Evolutionary conservation across 192 early-diverging fungal genomes (phyloP).

Genomic region (Coemansia guatemalensis): DNA sequence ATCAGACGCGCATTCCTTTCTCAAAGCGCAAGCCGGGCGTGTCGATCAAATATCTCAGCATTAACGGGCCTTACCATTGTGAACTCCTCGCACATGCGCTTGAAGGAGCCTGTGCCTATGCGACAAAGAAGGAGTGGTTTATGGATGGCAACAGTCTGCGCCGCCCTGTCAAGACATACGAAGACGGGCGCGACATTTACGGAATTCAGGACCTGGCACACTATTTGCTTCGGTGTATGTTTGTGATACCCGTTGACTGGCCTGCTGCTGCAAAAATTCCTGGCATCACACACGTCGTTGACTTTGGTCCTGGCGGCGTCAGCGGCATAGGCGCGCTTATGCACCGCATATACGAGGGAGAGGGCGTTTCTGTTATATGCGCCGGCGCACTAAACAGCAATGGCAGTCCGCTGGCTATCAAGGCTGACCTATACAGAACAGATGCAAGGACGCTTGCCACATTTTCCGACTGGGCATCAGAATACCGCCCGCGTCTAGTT

Average conservation of each 20-base stretch:
- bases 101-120: slow-evolving; percentile 52
- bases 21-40: slow-evolving; percentile 83
- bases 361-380: slow-evolving; percentile 60
- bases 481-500: slow-evolving; percentile 80
- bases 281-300: slow-evolving; percentile 72
- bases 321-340: slow-evolving; percentile 81
- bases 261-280: slow-evolving; percentile 21
- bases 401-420: background rate
- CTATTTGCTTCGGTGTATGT: slow-evolving; percentile 25
- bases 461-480: slow-evolving; percentile 76
- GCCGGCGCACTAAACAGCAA: slow-evolving; percentile 14
- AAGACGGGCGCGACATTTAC: slow-evolving; percentile 23
- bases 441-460: slow-evolving; percentile 54
- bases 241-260: slow-evolving; percentile 32
- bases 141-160: slow-evolving; percentile 15
- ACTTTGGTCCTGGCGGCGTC: slow-evolving; percentile 87
- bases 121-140: slow-evolving; percentile 10
- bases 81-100: slow-evolving; percentile 66
- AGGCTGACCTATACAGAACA: slow-evolving; percentile 12
- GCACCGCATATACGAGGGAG: slow-evolving; percentile 81
- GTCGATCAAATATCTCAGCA: slow-evolving; percentile 74
- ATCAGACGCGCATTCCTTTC: slow-evolving; percentile 82
- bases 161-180: slow-evolving; percentile 12
- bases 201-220: slow-evolving; percentile 12
- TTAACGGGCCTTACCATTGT: slow-evolving; percentile 77